Evolutionary conservation across 176 grass and related monocot species (phyloP), one percentile per base, ranked within the genome.

Genomic region (Zoysia japonica): DNA sequence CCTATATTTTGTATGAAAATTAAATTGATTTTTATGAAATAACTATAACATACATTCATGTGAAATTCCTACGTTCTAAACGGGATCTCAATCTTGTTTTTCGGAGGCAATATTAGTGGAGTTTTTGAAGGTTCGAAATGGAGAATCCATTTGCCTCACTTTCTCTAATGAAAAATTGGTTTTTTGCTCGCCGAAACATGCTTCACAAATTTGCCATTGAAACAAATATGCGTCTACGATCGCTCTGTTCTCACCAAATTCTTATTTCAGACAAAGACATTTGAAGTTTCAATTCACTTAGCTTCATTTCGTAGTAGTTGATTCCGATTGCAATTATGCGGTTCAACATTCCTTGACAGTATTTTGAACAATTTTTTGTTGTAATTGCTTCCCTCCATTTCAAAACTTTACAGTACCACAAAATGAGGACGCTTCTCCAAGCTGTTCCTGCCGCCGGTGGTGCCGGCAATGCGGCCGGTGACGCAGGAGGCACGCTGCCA

Each of bases 351-450:
- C 38, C 15, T 67, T 6, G 9, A 5, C 35, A 9, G 35, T 39
- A 5, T 17, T 46, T 67, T 42, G 10, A 63, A 47, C 15, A 65
- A 59, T 67, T 82, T 41, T 82, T 41, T 16, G 63, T 9, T 5
- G 44, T 76, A 68, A 84, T 9, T 47, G 6, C 52, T 75, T 72
- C 4, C 51, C 38, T 78, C 74, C 37, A 13, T 3, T 77, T 11
- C 14, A 47, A 47, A 42, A 10, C 3, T 52, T 83, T 73, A 44
- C 85, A 88, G 81, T 5, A 13, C 61, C 3, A 11, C 38, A 64
- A 16, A 17, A 88, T 84, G 81, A 80, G 81, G 75, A 80, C 54
- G 75, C 81, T 88, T 55, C 81, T 88, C 47, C 86, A 88, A 53
- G 62, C 17, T 13, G 41, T 28, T 28, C 28, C 28, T 28, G 28